phyloP scores from a whole-genome alignment of 1,284 basidiomycete species.

The Leucoagaricus sp. region DNA sequence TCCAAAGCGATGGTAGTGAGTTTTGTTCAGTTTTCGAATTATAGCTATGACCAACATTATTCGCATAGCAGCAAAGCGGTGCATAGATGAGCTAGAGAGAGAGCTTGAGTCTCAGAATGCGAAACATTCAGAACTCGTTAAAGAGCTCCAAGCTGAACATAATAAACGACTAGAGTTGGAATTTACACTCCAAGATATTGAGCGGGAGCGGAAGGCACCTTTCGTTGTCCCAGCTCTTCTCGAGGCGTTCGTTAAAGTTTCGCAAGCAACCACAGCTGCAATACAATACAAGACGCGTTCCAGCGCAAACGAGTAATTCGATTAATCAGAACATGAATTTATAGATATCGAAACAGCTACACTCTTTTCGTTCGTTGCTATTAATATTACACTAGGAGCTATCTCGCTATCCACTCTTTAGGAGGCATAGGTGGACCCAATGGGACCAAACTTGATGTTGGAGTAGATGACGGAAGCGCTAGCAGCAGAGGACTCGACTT shows the following conservation, averaged over 20 bases:
- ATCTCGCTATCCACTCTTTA: background rate
- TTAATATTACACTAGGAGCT: background rate
- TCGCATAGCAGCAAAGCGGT: slow-evolving; percentile 18
- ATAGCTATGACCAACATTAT: background rate
- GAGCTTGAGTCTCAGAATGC: slow-evolving; percentile 21
- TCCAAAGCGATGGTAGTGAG: slow-evolving; percentile 1
- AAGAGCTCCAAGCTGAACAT: slow-evolving; percentile 32
- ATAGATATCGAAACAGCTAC: background rate
- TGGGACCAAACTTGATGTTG: slow-evolving; percentile 18
- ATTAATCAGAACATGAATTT: background rate
- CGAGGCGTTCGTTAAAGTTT: slow-evolving; percentile 43
- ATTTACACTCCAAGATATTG: slow-evolving; percentile 36
- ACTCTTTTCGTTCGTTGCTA: background rate
- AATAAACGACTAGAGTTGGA: slow-evolving; percentile 34
- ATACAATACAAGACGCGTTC: background rate
- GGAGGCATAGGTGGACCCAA: slow-evolving; percentile 17
- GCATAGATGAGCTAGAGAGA: slow-evolving; percentile 18
- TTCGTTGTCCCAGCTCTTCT: slow-evolving; percentile 49
- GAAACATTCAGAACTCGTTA: background rate
- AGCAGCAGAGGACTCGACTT: slow-evolving; percentile 12
- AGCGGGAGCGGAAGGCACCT: slow-evolving; percentile 42
- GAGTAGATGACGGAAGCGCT: slow-evolving; percentile 16
- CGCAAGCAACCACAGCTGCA: slow-evolving; percentile 16
- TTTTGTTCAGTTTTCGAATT: background rate
- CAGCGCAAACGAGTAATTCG: background rate